These are phyloP conservation scores for Silene coronaria DNA, from an alignment of 179 eudicot genomes.

Conservation along the genomic window DNA sequence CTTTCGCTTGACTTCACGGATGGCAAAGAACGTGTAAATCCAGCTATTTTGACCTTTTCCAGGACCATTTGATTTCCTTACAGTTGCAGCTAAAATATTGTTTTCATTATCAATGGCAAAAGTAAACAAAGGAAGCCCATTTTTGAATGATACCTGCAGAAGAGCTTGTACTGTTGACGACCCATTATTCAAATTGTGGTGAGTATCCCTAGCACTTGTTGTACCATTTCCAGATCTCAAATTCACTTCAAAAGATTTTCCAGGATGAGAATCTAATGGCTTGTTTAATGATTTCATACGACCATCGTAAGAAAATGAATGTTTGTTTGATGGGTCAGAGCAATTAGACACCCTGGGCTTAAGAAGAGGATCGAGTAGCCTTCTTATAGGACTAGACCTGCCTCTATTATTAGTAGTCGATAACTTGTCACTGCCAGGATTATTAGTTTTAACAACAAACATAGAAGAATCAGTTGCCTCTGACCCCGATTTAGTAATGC, in stretches of 20 bases:
- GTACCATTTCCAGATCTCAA: conserved; percentile 24
- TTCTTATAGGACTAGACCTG: conserved; percentile 77
- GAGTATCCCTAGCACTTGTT: conserved; percentile 23
- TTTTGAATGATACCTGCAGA: conserved; percentile 61
- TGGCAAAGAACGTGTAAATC: conserved; percentile 63
- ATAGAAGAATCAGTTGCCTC: conserved; percentile 25
- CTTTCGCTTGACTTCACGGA: conserved; percentile 70
- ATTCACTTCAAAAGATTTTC: conserved; percentile 29
- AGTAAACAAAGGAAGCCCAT: conserved; percentile 76
- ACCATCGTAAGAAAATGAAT: conserved; percentile 23
- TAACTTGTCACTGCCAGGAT: conserved; percentile 30
- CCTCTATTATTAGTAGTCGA: conserved; percentile 37
- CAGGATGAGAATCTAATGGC: conserved; percentile 25
- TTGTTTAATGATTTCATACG: conserved; percentile 28
- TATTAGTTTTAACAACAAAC: conserved; percentile 12
- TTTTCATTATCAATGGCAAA: conserved; percentile 58
- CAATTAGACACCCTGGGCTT: conserved; percentile 49
- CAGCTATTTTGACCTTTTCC: conserved; percentile 41
- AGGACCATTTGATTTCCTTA: conserved; percentile 41
- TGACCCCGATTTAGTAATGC: conserved; percentile 27
- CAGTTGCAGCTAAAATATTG: conserved; percentile 68
- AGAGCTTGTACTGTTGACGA: conserved; percentile 52
- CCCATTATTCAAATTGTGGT: conserved; percentile 23
- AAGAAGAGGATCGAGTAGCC: conserved; percentile 72
- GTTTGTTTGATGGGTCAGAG: conserved; percentile 32